Base-by-base conservation (phyloP, 2,329 filamentous ascomycete species). In the Clathrospora elynae region DNA sequence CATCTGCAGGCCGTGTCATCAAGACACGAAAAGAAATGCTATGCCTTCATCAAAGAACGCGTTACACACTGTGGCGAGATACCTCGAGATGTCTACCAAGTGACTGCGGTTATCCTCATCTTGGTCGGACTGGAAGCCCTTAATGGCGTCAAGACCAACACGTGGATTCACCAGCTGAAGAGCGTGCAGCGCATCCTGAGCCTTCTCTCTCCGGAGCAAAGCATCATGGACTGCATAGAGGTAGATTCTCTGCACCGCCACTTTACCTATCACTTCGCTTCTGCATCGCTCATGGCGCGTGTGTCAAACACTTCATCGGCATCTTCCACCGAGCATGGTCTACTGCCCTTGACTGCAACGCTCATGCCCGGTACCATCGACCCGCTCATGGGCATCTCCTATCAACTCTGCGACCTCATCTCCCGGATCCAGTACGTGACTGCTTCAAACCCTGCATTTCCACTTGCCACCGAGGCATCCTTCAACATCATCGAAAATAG, bases 221-320 rank as follows among this genome's bases (percentile, higher is more conserved):
- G 46, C 24, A 49, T 56, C 13, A 49, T 53, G 26, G 55, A 61
- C 12, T 64, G 58, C 8, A 53, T 64, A 40, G 65, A 68, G 26
- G 51, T 68, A 2, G 64, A 68, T 24, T 66, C 63, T 12, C 47
- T 70, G 5, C 63, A 62, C 29, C 55, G 66, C 1, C 66, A 70
- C 46, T 68, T 68, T 36, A 70, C 66, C 6, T 70, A 70, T 35
- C 64, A 70, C 40, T 64, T 66, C 33, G 63, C 59, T 9, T 66
- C 64, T 46, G 65, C 65, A 8, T 67, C 66, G 1, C 51, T 70
- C 6, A 68, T 70, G 65, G 54, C 60, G 2, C 49, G 57, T 20
- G 61, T 68, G 1, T 58, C 61, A 10, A 51, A 53, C 16, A 34
- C 49, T 6, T 39, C 54, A 3, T 20, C 55, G 5, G 35, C 49